Conservation (phyloP, 345 rosid species). For the Euclidium syriacum region DNA sequence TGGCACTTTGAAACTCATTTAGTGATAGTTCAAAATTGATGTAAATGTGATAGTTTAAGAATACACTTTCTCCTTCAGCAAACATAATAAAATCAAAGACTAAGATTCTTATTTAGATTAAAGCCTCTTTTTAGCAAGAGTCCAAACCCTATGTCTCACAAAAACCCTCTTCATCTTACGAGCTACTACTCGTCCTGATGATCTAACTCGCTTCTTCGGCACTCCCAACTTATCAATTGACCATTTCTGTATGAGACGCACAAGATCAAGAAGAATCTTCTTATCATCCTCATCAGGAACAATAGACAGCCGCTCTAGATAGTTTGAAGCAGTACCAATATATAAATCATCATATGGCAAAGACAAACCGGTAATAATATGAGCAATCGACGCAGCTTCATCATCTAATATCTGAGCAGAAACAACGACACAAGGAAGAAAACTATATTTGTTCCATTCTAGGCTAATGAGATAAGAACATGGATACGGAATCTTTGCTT, state of each 20-base stretch:
- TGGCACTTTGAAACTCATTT: too few relatives aligned
- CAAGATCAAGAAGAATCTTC: constrained; percentile 48
- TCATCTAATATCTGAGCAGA: constrained; percentile 49
- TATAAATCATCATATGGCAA: constrained; percentile 59
- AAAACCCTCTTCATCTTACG: too few relatives aligned
- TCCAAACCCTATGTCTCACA: too few relatives aligned
- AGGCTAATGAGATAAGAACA: constrained; percentile 52
- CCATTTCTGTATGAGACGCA: constrained; percentile 51
- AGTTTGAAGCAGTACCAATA: constrained; percentile 42
- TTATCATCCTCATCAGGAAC: constrained; percentile 39
- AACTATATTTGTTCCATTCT: constrained; percentile 37
- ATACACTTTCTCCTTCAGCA: too few relatives aligned
- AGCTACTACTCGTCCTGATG: too few relatives aligned
- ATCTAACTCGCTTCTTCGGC: too few relatives aligned
- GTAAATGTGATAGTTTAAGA: too few relatives aligned
- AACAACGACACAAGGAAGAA: constrained; percentile 43
- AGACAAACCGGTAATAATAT: constrained; percentile 47
- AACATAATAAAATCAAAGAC: too few relatives aligned
- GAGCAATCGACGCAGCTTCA: constrained; percentile 48
- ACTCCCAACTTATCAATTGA: too few relatives aligned
- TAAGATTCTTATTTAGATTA: too few relatives aligned
- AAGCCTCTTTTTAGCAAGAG: too few relatives aligned
- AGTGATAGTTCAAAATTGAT: too few relatives aligned
- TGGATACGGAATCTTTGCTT: constrained; percentile 64
- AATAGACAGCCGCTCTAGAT: constrained; percentile 46